A percentile compares a stretch with the other conserved stretches of the same genome.
Conservation (phyloP, 768 basidiomycete species). For the Asterophora parasitica region DNA sequence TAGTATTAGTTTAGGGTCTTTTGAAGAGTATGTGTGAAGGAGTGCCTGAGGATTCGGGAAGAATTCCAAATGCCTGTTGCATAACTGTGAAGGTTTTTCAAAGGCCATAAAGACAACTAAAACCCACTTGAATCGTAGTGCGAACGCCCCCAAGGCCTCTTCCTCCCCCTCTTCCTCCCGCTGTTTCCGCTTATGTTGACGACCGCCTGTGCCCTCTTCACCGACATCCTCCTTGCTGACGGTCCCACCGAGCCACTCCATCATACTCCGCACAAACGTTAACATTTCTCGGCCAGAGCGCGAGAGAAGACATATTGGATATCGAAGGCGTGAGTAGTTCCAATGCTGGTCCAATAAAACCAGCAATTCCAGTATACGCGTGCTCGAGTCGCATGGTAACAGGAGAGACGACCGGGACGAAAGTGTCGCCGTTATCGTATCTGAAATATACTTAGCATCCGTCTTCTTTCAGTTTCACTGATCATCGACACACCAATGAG, state of each 20-base stretch:
- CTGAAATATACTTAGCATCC: constrained; percentile 34
- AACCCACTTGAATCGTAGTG: constrained; percentile 81
- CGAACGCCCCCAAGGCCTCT: constrained; percentile 78
- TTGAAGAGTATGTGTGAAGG: constrained; percentile 75
- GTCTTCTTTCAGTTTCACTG: background rate
- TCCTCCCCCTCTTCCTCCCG: constrained; percentile 73
- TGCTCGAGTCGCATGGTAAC: constrained; percentile 89
- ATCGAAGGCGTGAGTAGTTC: constrained; percentile 80
- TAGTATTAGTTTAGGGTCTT: constrained; percentile 89
- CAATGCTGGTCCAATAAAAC: constrained; percentile 96
- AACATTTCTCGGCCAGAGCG: constrained; percentile 91
- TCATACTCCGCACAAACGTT: constrained; percentile 91
- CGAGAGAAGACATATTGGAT: constrained; percentile 91
- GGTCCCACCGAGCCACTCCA: constrained; percentile 98
- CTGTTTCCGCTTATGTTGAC: constrained; percentile 44
- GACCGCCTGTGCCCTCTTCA: constrained; percentile 60
- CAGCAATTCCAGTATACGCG: constrained; percentile 92
- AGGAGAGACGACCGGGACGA: constrained; percentile 77
- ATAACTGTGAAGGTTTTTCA: background rate
- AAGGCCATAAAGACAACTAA: background rate
- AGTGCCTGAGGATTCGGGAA: constrained; percentile 81
- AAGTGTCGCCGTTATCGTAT: constrained; percentile 85
- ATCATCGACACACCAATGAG: constrained; percentile 58
- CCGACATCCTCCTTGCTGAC: constrained; percentile 90
- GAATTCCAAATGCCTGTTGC: constrained; percentile 79